These are phyloP conservation scores for Phytophthora palmivora DNA, from an alignment of 352 stramenopile species.

Conservation along the genomic window DNA sequence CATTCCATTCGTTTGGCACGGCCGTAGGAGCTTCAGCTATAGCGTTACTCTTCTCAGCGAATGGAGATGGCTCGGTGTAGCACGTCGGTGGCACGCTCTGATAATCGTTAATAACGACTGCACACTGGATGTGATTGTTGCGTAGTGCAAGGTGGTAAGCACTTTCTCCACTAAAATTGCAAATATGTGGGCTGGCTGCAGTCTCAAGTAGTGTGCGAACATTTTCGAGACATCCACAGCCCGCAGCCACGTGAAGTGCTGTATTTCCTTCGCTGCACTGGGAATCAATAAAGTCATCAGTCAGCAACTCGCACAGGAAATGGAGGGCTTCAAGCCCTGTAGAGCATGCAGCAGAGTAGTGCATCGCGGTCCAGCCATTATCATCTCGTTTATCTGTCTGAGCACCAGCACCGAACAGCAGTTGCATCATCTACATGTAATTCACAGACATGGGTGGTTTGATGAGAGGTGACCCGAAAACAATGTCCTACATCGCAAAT, in stretches of 20 bases:
- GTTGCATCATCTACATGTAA: constrained; percentile 50
- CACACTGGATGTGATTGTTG: constrained; percentile 66
- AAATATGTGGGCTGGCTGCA: constrained; percentile 55
- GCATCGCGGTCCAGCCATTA: constrained; percentile 69
- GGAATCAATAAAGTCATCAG: constrained; percentile 50
- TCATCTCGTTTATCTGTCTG: constrained; percentile 44
- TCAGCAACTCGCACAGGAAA: constrained; percentile 62
- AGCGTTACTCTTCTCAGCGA: not conserved
- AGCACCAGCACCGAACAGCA: constrained; percentile 52
- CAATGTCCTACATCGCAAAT: not conserved
- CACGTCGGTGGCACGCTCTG: constrained; percentile 28
- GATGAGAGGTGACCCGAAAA: not conserved
- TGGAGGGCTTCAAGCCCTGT: constrained; percentile 48
- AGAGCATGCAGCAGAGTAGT: constrained; percentile 63
- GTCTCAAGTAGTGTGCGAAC: constrained; percentile 61
- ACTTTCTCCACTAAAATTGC: constrained; percentile 48
- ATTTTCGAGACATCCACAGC: constrained; percentile 61
- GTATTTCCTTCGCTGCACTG: constrained; percentile 67
- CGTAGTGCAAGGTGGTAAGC: constrained; percentile 65
- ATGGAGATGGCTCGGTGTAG: constrained; percentile 2
- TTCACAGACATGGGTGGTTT: not conserved
- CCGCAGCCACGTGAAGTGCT: constrained; percentile 66
- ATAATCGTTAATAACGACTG: constrained; percentile 62
- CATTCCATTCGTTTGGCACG: not conserved
- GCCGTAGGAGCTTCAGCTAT: constrained; percentile 10